Percentiles rank a stretch among this genome's conserved stretches.
These are phyloP conservation scores for Tolypocladium cylindrosporum DNA, from an alignment of 2,329 filamentous ascomycete genomes.

Conservation along the genomic window DNA sequence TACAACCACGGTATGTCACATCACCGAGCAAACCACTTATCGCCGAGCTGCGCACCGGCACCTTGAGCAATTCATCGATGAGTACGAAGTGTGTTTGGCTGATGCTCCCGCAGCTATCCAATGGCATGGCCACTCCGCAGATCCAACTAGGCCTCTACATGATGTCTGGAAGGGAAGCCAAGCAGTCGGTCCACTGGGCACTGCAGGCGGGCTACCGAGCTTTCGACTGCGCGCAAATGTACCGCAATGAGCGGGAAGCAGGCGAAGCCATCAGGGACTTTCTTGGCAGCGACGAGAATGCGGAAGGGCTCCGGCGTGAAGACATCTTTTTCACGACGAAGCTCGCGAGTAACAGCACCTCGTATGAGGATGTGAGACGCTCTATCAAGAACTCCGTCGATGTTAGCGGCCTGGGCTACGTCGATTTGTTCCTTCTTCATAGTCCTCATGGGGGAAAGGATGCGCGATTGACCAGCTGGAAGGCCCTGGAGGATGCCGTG, in stretches of 20 bases:
- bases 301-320: constrained; percentile 44
- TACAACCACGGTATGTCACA: neutral
- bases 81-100: too few species aligned
- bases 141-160: constrained; percentile 68
- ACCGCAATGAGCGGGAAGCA: constrained; percentile 60
- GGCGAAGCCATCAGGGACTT: constrained; percentile 55
- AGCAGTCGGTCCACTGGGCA: constrained; percentile 45
- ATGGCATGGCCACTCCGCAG: constrained; percentile 57
- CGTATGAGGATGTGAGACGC: constrained; percentile 56
- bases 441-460: constrained; percentile 65
- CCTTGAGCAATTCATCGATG: neutral
- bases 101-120: constrained; percentile 37
- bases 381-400: constrained; percentile 58
- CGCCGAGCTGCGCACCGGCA: neutral
- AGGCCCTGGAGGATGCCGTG: constrained; percentile 67
- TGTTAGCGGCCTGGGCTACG: constrained; percentile 58
- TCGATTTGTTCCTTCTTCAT: constrained; percentile 73
- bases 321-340: constrained; percentile 78
- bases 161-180: constrained; percentile 53
- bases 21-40: neutral
- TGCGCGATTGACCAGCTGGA: constrained; percentile 63
- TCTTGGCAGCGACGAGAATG: constrained; percentile 37
- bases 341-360: constrained; percentile 52
- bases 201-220: constrained; percentile 42
- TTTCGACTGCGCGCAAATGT: constrained; percentile 45